Percentiles rank a stretch among this genome's conserved stretches.
phyloP scores from a whole-genome alignment of 2,329 filamentous ascomycete species.

The Anisogramma anomala region DNA sequence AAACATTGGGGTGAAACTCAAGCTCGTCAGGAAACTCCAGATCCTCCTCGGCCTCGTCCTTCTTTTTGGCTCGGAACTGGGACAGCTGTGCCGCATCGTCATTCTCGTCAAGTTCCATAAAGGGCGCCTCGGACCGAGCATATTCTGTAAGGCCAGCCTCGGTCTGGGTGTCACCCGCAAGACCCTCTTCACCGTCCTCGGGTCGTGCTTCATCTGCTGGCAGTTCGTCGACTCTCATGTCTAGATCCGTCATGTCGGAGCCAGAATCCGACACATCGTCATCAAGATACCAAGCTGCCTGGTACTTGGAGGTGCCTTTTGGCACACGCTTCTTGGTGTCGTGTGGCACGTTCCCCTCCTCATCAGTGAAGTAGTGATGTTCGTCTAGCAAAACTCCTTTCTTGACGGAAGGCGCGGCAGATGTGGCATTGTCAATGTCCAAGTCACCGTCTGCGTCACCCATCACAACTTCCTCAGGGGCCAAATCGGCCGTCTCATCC shows the following conservation, averaged over 20 bases:
- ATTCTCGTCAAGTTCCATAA: constrained; percentile 75
- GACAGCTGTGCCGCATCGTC: constrained; percentile 64
- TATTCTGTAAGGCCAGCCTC: constrained; percentile 80
- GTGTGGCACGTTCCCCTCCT: constrained; percentile 51
- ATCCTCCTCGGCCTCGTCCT: constrained; percentile 76
- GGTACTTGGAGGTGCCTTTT: constrained; percentile 85
- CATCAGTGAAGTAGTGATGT: constrained; percentile 95
- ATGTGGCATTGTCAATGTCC: constrained; percentile 25
- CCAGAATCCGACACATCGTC: constrained; percentile 69
- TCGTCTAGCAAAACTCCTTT: constrained; percentile 92
- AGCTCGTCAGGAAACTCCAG: constrained; percentile 96
- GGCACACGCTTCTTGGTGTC: constrained; percentile 70
- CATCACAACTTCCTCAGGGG: constrained; percentile 78
- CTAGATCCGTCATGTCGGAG: constrained; percentile 65
- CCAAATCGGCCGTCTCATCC: constrained; percentile 72
- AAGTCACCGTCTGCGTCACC: constrained; percentile 45
- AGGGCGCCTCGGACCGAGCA: constrained; percentile 75
- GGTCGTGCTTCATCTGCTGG: constrained; percentile 48
- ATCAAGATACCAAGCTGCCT: constrained; percentile 82
- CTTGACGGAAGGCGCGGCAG: constrained; percentile 39
- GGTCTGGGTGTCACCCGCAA: constrained; percentile 55
- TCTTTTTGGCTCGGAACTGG: constrained; percentile 67
- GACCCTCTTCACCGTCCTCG: constrained; percentile 71
- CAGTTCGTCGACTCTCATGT: constrained; percentile 47
- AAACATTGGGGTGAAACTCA: constrained; percentile 77